phyloP scores from a whole-genome alignment of 495 filamentous ascomycete species.

The Cercophora sp. region DNA sequence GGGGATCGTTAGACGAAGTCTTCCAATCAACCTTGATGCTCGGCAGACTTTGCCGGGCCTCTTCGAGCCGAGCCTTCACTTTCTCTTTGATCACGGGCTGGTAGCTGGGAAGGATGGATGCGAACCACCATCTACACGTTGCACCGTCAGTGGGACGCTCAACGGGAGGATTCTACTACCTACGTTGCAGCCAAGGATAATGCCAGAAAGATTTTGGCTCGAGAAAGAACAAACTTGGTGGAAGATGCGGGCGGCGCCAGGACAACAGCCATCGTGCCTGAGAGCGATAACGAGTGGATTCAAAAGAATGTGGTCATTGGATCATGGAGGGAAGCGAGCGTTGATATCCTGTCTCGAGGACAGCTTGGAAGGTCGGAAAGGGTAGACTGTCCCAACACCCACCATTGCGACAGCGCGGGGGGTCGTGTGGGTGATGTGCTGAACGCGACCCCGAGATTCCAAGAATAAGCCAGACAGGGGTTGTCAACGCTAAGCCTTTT shows the following conservation, averaged over 20 bases:
- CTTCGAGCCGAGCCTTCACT: slow-evolving; percentile 31
- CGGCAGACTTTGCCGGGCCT: slow-evolving; percentile 36
- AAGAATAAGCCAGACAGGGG: too few species aligned
- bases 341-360: too few species aligned
- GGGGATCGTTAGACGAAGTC: slow-evolving; percentile 28
- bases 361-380: too few species aligned
- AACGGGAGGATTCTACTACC: not conserved
- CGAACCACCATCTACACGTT: slow-evolving; percentile 37
- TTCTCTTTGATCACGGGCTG: slow-evolving; percentile 31
- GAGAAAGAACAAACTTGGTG: not conserved
- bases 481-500: too few species aligned
- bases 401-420: too few species aligned
- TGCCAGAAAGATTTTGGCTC: not conserved
- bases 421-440: too few species aligned
- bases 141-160: not conserved
- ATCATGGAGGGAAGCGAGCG: too few species aligned
- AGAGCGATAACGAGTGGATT: too few species aligned
- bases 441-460: too few species aligned
- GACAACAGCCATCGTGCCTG: not conserved
- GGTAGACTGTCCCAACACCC: too few species aligned
- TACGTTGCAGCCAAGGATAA: not conserved
- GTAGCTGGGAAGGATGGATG: slow-evolving; percentile 37
- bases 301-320: not conserved
- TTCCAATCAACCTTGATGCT: slow-evolving; percentile 41
- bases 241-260: not conserved